Base-by-base conservation (phyloP, 148 eudicot genomes). In the Vaccinium corymbosum region DNA sequence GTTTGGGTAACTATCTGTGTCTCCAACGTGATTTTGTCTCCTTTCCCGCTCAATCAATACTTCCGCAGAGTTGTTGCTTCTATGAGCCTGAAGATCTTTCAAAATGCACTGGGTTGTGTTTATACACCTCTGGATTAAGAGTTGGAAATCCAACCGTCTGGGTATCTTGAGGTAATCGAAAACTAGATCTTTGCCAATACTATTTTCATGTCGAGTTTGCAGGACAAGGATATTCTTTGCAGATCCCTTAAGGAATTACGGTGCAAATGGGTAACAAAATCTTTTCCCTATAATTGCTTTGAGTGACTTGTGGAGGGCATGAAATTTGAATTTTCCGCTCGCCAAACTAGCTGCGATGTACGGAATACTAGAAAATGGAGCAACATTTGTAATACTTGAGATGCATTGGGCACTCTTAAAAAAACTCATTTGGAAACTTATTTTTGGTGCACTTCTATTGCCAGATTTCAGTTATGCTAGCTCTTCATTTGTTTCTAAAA, bases 91-190 rank as follows among this genome's bases (percentile, higher is more conserved):
- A 80, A 42, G 64, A 48, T 80, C 74, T 62, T 15, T 42, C 32
- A 5, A 52, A 62, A 51, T 16, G 64, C 14, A 78, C 61, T n/a
- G 61, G 32, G n/a, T 49, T 52, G 35, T 61, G 1, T 20, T 19
- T 35, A 13, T 20, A 27, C 82, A 42, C 32, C 25, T 50, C 46
- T 38, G 56, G 38, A 22, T 22, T 22, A 48, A 48, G n/a, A 15
- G 20, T 78, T 66, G 49, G 50, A 79, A 29, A 81, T 19, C 57
- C 75, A 49, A 64, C 52, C 3, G 5, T 48, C 29, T 81, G n/a
- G 76, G 83, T 64, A 50, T 14, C 22, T 1, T 9, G 76, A 81
- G 83, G 57, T 76, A 76, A 76, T 51, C 50, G 79, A 48, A 49
- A 48, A 66, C 5, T 66, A 16, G 25, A 81, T 25, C 14, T 49